A percentile compares a stretch with the other conserved stretches of the same genome.
Evolutionary conservation across 148 eudicot genomes (phyloP).

Genomic region (Suaeda aralocaspica): DNA sequence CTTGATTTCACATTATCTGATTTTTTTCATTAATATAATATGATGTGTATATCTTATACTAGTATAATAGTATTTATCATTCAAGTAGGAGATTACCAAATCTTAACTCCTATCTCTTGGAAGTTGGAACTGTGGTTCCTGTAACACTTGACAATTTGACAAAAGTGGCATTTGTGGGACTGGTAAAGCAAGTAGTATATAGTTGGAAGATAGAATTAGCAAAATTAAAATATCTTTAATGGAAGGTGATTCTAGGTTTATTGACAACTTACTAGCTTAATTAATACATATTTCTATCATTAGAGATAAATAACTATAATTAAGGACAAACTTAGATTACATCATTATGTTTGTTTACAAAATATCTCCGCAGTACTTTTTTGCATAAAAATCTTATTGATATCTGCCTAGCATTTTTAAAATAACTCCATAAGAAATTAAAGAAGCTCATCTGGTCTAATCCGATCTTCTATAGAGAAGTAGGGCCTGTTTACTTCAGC

Average conservation of each 20-base stretch:
- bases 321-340: neutral
- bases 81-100: neutral
- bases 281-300: too few relatives aligned
- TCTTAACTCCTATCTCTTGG: constrained; percentile 16
- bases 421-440: too few relatives aligned
- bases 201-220: neutral
- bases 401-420: too few relatives aligned
- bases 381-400: too few relatives aligned
- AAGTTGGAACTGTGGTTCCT: constrained; percentile 3
- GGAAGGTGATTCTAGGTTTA: constrained; percentile 3
- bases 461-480: too few relatives aligned
- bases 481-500: too few relatives aligned
- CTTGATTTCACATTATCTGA: too few relatives aligned
- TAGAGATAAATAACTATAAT: constrained; percentile 2
- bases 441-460: too few relatives aligned
- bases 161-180: neutral
- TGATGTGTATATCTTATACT: too few relatives aligned
- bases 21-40: neutral
- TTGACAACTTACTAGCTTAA: too few relatives aligned
- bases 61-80: too few relatives aligned
- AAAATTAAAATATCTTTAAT: neutral
- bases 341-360: neutral
- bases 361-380: constrained; percentile 9
- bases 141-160: too few relatives aligned
- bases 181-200: neutral